phyloP scores from a whole-genome alignment of 305 asterid species.

The Caryopteris hybrid region DNA sequence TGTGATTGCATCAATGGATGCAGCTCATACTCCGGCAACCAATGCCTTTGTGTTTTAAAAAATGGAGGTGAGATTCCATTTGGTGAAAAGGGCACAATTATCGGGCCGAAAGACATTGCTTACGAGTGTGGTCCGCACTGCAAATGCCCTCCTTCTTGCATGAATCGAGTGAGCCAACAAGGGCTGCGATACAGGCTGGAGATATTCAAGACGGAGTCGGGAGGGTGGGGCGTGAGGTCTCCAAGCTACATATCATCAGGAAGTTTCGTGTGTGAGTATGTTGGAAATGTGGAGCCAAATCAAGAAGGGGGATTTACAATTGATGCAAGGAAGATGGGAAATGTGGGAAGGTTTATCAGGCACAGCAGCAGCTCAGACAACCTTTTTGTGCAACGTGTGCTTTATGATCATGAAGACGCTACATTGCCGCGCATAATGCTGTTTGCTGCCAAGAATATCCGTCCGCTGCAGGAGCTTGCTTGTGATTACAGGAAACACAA shows the following conservation, averaged over 20 bases:
- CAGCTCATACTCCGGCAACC: slow-evolving; percentile 24
- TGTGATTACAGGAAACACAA: slow-evolving; percentile 39
- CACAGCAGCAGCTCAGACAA: slow-evolving; percentile 55
- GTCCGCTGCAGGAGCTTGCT: slow-evolving; percentile 54
- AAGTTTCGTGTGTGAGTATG: slow-evolving; percentile 64
- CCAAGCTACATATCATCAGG: slow-evolving; percentile 51
- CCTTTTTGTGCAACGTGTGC: slow-evolving; percentile 46
- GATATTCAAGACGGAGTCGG: slow-evolving; percentile 45
- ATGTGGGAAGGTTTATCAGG: slow-evolving; percentile 64
- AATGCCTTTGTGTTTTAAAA: slow-evolving; percentile 45
- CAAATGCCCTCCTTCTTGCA: slow-evolving; percentile 67
- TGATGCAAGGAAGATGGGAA: slow-evolving; percentile 57
- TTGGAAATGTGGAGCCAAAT: slow-evolving; percentile 51
- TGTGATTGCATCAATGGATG: slow-evolving; percentile 59
- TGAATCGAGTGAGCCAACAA: slow-evolving; percentile 56
- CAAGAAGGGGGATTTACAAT: slow-evolving; percentile 35
- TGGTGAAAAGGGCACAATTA: slow-evolving; percentile 47
- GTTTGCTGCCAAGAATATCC: slow-evolving; percentile 68
- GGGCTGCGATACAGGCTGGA: slow-evolving; percentile 49
- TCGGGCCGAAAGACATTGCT: slow-evolving; percentile 39
- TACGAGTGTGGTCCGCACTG: slow-evolving; percentile 71
- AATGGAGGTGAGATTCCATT: slow-evolving; percentile 63
- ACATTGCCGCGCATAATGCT: slow-evolving; percentile 62
- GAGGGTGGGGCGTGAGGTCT: slow-evolving; percentile 82
- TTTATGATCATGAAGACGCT: slow-evolving; percentile 55